Evolutionary conservation across 148 eudicot genomes (phyloP), one percentile per base, ranked within the genome.

Genomic region (Heliosperma pusillum): DNA sequence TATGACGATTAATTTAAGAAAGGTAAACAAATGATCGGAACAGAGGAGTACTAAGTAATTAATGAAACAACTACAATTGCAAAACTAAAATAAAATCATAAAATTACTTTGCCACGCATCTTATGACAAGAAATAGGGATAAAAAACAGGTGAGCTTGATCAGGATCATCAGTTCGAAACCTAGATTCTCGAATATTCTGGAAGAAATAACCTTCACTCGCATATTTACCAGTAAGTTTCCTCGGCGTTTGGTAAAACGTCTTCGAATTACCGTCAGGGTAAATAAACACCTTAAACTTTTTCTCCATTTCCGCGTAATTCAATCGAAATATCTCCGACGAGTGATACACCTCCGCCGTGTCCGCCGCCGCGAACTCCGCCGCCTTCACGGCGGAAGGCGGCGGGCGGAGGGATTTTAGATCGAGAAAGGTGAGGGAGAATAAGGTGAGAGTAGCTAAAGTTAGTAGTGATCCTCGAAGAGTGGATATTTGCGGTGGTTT

Each of bases 51-150:
- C 42, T 7, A 36, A n/a, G n/a, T n/a, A 36, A 36, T 36, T 36
- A 7, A 36, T 36, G 42, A 36, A 36, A 36, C 7, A 36, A 36
- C 9, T 4, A 10, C 42, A 36, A 36, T 36, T 6, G 42, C 42
- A 9, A 21, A 59, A 9, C 29, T 17, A 59, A 59, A 59, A 9
- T 59, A 24, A 22, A 20, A 59, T 20, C 63, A 22, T 6, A 59
- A 26, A 74, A 1, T 24, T 22, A 94, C 98, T 96, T 91, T 91
- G 58, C 93, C 98, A 64, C 93, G 85, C 98, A 94, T 94, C 97
- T 90, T 94, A 87, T 91, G 98, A 64, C 97, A 90, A 8, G 97
- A 94, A 65, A 94, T 89, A 3, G 98, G 98, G 65, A 91, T 90
- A 80, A 94, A 94, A 78, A 94, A 90, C 59, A 94, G 74, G 52